phyloP scores from a whole-genome alignment of 163 green algal genomes.

The Chlorella variabilis region DNA sequence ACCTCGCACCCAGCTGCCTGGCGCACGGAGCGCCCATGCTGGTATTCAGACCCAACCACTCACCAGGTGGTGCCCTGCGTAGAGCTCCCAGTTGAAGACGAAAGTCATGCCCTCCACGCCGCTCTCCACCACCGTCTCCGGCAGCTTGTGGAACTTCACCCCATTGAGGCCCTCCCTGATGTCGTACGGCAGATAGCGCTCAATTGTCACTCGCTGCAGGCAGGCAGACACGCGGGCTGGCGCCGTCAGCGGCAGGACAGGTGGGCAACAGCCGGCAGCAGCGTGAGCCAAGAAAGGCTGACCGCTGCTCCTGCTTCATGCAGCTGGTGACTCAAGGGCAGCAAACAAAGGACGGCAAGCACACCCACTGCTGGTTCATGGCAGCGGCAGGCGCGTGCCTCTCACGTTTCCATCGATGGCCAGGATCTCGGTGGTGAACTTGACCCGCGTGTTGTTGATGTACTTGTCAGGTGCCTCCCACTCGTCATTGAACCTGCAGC shows the following conservation, averaged over 20 bases:
- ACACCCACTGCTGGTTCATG: no score
- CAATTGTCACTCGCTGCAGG: slow-evolving; percentile 2
- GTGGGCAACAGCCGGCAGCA: no score
- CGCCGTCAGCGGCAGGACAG: no score
- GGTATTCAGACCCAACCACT: neutral
- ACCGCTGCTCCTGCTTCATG: no score
- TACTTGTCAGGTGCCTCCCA: neutral
- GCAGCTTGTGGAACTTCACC: neutral
- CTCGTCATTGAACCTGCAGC: slow-evolving; percentile 21
- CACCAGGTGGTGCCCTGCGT: slow-evolving; percentile 24
- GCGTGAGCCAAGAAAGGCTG: no score
- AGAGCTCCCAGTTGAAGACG: slow-evolving; percentile 6
- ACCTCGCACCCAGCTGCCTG: neutral
- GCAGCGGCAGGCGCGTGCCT: neutral
- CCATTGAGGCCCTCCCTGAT: neutral
- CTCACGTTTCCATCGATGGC: slow-evolving; percentile 16
- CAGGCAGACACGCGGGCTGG: no score
- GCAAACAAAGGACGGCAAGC: neutral
- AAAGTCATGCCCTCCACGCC: slow-evolving; percentile 16
- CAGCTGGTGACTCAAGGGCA: no score
- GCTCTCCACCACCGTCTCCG: neutral
- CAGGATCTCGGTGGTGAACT: neutral
- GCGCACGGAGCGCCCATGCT: neutral
- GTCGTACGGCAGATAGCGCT: slow-evolving; percentile 18
- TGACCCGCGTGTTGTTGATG: neutral